Evolutionary conservation across 2,329 filamentous ascomycete species (phyloP), one percentile per base, ranked within the genome.

Genomic region (Ophiostoma novo-ulmi): DNA sequence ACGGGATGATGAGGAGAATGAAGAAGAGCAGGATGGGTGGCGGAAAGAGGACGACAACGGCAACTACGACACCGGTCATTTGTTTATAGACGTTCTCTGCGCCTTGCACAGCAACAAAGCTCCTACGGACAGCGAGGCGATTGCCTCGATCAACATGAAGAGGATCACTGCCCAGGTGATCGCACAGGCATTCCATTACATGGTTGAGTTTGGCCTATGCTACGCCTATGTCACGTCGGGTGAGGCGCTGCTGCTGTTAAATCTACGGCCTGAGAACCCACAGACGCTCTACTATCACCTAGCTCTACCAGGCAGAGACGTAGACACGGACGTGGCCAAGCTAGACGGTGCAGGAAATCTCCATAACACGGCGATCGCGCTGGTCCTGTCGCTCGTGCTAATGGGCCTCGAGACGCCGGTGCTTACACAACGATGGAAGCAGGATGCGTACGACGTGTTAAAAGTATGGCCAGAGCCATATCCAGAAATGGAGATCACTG

Each of bases 141-240:
- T 58, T 58, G 5, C 22, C n/a, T 11, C 6, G n/a, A 58, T 58
- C 20, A 22, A n/a, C n/a, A 58, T 58, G 52, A 58, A 58, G 52
- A 22, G 20, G n/a, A n/a, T 58, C 55, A 31, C 55, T 61, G 55
- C 22, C 22, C 11, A 35, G 55, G 69, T 70, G n/a, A 48, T 70
- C 14, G 20, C 52, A 17, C 69, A 70, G 35, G 65, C 69, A 5
- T 70, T 70, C 26, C 69, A 70, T 55, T 70, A 70, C 65, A 70
- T 71, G 70, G 66, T 71, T 2, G 70, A 71, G 55, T 71, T 71
- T 41, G 70, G 70, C 8, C 66, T 71, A 31, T 65, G 66, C 55
- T 71, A 70, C 66, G 64, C 35, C 5, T 71, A 71, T 31, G 39
- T 69, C 55, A 22, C 70, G 20, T 71, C 66, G 10, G 70, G 66